phyloP scores from a whole-genome alignment of 352 stramenopile genomes.

The Saprolegnia diclina region DNA sequence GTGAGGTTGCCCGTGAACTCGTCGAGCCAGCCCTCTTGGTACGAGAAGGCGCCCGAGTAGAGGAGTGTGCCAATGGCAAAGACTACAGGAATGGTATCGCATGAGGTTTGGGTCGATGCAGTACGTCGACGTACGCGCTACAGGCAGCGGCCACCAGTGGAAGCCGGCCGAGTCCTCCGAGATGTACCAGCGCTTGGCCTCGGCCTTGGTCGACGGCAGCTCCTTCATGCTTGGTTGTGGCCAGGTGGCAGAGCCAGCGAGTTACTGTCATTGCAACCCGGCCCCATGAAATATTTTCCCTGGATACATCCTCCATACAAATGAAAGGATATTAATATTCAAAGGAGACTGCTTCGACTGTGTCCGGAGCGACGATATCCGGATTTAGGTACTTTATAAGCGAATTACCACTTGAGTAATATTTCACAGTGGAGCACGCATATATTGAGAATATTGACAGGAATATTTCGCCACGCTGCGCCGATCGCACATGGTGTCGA shows the following conservation, averaged over 20 bases:
- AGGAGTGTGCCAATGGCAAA: slow-evolving; percentile 8
- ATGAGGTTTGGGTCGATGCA: neutral
- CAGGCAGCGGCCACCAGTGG: slow-evolving; percentile 19
- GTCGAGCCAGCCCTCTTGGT: slow-evolving; percentile 16
- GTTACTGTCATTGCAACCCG: neutral
- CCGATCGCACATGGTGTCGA: no score
- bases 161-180: slow-evolving; percentile 16
- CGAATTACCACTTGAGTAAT: neutral
- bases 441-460: no score
- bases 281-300: no score
- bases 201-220: neutral
- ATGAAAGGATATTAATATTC: no score
- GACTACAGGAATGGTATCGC: neutral
- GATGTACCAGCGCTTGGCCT: slow-evolving; percentile 1
- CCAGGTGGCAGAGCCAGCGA: neutral
- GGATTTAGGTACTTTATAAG: no score
- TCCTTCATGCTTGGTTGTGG: neutral
- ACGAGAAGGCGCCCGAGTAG: slow-evolving; percentile 1
- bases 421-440: no score
- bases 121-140: neutral
- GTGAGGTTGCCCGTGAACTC: slow-evolving; percentile 4
- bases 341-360: no score
- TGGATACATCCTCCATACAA: no score
- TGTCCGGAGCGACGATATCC: no score
- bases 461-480: no score